These are phyloP conservation scores for Diaporthe amygdali DNA, from an alignment of 2,329 filamentous ascomycete genomes.

Conservation along the genomic window DNA sequence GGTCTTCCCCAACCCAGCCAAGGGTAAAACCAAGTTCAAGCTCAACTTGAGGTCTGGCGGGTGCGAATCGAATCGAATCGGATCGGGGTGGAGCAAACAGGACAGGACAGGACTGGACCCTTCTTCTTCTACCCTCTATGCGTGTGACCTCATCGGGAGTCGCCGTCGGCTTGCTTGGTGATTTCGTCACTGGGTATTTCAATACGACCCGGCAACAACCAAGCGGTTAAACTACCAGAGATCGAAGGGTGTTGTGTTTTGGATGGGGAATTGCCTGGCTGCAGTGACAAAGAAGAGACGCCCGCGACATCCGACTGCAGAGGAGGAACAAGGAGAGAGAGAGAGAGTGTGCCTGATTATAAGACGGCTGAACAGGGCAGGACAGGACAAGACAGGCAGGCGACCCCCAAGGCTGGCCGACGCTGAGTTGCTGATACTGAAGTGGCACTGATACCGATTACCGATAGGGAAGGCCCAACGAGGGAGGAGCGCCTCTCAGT, in stretches of 20 bases:
- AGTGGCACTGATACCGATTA: conserved; percentile 3
- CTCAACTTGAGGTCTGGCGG: background rate
- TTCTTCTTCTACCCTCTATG: background rate
- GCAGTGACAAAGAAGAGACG: background rate
- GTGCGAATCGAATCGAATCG: background rate
- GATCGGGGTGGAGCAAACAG: conserved; percentile 7
- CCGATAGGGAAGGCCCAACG: conserved; percentile 19
- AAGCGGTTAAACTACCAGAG: background rate
- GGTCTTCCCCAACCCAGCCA: background rate
- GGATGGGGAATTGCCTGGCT: background rate
- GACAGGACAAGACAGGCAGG: background rate
- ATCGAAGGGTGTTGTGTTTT: background rate
- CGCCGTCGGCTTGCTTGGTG: background rate
- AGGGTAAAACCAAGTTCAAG: background rate
- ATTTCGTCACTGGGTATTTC: conserved; percentile 8
- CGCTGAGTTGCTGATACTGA: background rate
- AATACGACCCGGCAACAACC: background rate
- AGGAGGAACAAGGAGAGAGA: background rate
- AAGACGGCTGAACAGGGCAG: background rate
- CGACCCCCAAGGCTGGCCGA: background rate
- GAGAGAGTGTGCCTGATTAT: conserved; percentile 3
- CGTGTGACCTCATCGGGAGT: conserved; percentile 14
- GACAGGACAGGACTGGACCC: background rate
- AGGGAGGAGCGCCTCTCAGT: background rate
- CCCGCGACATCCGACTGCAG: background rate